Evolutionary conservation across 164 flowering plant genomes (phyloP).

Genomic region (Magnolia kwangsiensis): DNA sequence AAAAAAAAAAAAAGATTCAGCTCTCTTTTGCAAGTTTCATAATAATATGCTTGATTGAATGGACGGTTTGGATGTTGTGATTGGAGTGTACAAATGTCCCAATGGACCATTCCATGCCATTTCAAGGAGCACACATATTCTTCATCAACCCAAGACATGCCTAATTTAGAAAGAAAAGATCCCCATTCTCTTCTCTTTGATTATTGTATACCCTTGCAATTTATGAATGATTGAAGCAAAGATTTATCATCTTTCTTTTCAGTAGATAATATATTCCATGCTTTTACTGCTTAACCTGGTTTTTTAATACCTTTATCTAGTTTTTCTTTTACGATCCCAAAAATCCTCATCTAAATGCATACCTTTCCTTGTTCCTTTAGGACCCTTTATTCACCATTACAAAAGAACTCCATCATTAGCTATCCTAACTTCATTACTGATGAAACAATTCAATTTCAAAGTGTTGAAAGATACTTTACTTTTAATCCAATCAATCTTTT

Average conservation of each 20-base stretch:
- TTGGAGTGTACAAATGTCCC: neutral
- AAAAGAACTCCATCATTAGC: neutral
- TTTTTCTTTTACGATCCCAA: neutral
- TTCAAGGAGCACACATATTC: neutral
- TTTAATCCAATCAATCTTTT: neutral
- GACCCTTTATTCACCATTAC: slow-evolving; percentile 9
- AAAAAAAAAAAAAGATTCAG: too few species aligned
- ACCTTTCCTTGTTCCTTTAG: slow-evolving; percentile 7
- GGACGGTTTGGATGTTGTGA: neutral
- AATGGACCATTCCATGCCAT: neutral
- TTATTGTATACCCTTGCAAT: neutral
- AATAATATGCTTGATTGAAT: neutral
- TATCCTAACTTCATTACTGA: neutral
- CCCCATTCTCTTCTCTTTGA: neutral
- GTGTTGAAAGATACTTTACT: neutral
- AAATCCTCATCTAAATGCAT: neutral
- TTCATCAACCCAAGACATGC: neutral
- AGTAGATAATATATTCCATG: slow-evolving; percentile 13
- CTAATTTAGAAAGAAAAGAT: neutral
- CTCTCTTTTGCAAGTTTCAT: neutral
- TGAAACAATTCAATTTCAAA: neutral
- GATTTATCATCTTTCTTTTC: neutral
- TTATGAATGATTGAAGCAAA: slow-evolving; percentile 3
- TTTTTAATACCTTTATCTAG: neutral
- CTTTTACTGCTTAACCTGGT: neutral